Conservation (phyloP, 192 early-diverging fungal genomes). For the Obelidium mucronatum region DNA sequence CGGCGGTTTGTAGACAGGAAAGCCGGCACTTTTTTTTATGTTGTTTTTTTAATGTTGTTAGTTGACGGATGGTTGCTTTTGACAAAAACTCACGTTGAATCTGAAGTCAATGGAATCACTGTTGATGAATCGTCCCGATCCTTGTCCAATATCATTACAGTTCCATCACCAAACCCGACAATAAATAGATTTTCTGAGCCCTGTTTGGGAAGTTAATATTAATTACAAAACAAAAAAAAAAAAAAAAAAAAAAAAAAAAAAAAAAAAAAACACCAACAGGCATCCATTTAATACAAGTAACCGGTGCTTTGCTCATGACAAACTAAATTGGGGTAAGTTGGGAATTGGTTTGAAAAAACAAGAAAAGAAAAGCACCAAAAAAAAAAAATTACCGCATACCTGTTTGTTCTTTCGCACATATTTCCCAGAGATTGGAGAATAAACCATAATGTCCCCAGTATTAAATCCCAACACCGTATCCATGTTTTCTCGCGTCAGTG, state of each 20-base stretch:
- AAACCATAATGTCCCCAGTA: constrained; percentile 64
- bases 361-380: background rate
- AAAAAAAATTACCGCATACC: constrained; percentile 47
- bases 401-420: constrained; percentile 85
- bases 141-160: constrained; percentile 84
- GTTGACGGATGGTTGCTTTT: background rate
- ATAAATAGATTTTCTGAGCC: constrained; percentile 85
- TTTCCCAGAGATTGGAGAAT: constrained; percentile 86
- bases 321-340: background rate
- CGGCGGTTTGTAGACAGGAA: constrained; percentile 45
- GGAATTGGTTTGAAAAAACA: background rate
- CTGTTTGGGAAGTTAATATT: constrained; percentile 8
- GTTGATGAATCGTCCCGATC: constrained; percentile 75
- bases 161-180: constrained; percentile 84
- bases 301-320: constrained; percentile 66
- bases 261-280: too few species aligned
- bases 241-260: too few species aligned
- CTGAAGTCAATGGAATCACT: constrained; percentile 27
- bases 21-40: constrained; percentile 17
- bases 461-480: constrained; percentile 79
- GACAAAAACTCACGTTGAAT: constrained; percentile 28
- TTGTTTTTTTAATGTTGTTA: too few species aligned
- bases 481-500: constrained; percentile 73
- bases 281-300: constrained; percentile 89
- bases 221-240: background rate